Evolutionary conservation across 768 basidiomycete species (phyloP).

Genomic region (Amanita rimosa): DNA sequence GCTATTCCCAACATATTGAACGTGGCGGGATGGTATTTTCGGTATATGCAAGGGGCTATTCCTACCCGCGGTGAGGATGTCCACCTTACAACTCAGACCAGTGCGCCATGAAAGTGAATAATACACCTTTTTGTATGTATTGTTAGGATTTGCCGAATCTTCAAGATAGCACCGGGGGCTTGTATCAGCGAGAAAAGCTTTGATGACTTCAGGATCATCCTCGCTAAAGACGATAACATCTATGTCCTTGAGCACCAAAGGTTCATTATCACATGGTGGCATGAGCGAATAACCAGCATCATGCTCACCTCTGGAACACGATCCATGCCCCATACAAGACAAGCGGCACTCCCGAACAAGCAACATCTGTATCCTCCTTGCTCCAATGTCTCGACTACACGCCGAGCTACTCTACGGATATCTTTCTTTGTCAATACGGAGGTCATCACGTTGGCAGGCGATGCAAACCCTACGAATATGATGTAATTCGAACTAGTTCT

Average conservation of each 20-base stretch:
- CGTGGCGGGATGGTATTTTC: constrained; percentile 13
- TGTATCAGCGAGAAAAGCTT: constrained; percentile 19
- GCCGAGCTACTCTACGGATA: constrained; percentile 17
- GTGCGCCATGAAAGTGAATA: constrained; percentile 14
- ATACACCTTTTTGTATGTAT: constrained; percentile 32
- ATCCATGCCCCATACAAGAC: neutral
- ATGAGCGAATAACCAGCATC: neutral
- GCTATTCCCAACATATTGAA: constrained; percentile 12
- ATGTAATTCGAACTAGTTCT: neutral
- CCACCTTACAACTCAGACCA: constrained; percentile 22
- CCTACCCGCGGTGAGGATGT: constrained; percentile 23
- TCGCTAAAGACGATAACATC: constrained; percentile 27
- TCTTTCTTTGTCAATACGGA: constrained; percentile 10
- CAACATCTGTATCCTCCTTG: neutral
- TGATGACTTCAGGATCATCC: constrained; percentile 23
- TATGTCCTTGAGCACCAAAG: neutral
- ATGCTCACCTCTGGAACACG: neutral
- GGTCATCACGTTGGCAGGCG: constrained; percentile 11
- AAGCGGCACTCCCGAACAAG: constrained; percentile 5
- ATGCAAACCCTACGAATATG: too few species aligned
- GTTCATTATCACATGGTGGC: neutral
- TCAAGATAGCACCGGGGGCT: constrained; percentile 26
- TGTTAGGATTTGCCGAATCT: constrained; percentile 21
- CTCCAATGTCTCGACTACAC: constrained; percentile 6
- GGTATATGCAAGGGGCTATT: constrained; percentile 21